These are phyloP conservation scores for Yueomyces sinensis DNA, from an alignment of 805 yeast species.

Conservation along the genomic window DNA sequence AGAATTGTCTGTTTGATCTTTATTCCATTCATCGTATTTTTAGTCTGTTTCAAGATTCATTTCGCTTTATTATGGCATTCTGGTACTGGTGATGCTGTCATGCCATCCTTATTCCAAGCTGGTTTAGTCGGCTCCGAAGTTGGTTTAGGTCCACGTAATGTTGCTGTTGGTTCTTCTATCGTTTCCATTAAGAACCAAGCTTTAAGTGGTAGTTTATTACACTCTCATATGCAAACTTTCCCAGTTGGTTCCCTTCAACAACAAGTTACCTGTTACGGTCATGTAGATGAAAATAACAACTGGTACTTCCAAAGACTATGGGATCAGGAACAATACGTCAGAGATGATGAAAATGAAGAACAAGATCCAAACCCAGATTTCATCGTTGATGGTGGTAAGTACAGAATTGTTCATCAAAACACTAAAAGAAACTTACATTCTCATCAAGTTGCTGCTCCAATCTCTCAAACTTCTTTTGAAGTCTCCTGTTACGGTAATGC, in stretches of 20 bases:
- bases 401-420: slow-evolving; percentile 58
- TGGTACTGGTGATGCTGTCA: slow-evolving; percentile 71
- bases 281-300: slow-evolving; percentile 75
- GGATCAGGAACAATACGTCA: slow-evolving; percentile 20
- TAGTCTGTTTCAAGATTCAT: slow-evolving; percentile 60
- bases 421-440: slow-evolving; percentile 75
- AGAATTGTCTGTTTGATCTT: slow-evolving; percentile 50
- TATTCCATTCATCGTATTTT: slow-evolving; percentile 49
- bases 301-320: slow-evolving; percentile 60
- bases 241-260: slow-evolving; percentile 93
- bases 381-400: slow-evolving; percentile 47
- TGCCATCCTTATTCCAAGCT: slow-evolving; percentile 76
- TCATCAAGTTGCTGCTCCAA: slow-evolving; percentile 67
- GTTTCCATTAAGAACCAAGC: slow-evolving; percentile 47
- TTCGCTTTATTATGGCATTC: slow-evolving; percentile 59
- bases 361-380: no score
- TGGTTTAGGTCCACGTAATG: slow-evolving; percentile 56
- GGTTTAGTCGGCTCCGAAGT: slow-evolving; percentile 54
- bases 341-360: slow-evolving; percentile 22
- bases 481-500: slow-evolving; percentile 78
- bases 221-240: slow-evolving; percentile 74
- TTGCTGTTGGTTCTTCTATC: slow-evolving; percentile 45
- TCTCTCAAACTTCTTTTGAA: slow-evolving; percentile 55
- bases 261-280: slow-evolving; percentile 87
- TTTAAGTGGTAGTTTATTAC: slow-evolving; percentile 63